Percentiles rank a stretch among this genome's conserved stretches.
Conservation (phyloP, 306 rosid genomes). For the Echinosophora koreensis region DNA sequence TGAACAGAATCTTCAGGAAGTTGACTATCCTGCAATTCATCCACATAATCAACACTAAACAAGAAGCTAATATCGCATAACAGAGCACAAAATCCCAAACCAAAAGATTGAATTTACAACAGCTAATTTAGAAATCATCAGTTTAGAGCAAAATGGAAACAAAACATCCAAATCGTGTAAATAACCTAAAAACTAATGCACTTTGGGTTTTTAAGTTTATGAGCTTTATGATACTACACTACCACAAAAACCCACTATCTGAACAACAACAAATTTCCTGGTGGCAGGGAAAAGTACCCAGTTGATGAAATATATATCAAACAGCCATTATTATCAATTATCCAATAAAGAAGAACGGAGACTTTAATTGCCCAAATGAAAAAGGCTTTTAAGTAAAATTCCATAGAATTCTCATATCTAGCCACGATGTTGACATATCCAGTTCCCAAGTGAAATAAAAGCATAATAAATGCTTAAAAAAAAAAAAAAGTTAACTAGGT, state of each 20-base stretch:
- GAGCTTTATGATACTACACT: neutral
- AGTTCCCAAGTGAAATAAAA: neutral
- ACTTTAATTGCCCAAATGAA: neutral
- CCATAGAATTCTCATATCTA: neutral
- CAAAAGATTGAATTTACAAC: conserved; percentile 8
- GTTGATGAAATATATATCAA: neutral
- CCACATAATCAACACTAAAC: conserved; percentile 45
- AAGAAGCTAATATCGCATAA: conserved; percentile 23
- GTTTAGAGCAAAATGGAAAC: neutral
- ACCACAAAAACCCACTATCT: neutral
- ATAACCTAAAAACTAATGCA: conserved; percentile 3
- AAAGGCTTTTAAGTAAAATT: neutral
- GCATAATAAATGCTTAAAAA: neutral
- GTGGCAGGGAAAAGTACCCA: neutral
- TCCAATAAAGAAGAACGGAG: neutral
- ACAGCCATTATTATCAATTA: neutral
- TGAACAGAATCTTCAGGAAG: conserved; percentile 95
- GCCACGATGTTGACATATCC: neutral
- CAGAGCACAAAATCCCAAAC: conserved; percentile 6
- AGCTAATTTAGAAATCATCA: conserved; percentile 30
- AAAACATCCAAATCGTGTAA: conserved; percentile 10
- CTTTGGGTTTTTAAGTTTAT: neutral
- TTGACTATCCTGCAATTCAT: conserved; percentile 75
- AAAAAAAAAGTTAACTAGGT: neutral
- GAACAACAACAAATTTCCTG: neutral